A percentile compares a stretch with the other conserved stretches of the same genome.
Conservation (phyloP, 2,329 filamentous ascomycete genomes). For the Mariannaea sp. region DNA sequence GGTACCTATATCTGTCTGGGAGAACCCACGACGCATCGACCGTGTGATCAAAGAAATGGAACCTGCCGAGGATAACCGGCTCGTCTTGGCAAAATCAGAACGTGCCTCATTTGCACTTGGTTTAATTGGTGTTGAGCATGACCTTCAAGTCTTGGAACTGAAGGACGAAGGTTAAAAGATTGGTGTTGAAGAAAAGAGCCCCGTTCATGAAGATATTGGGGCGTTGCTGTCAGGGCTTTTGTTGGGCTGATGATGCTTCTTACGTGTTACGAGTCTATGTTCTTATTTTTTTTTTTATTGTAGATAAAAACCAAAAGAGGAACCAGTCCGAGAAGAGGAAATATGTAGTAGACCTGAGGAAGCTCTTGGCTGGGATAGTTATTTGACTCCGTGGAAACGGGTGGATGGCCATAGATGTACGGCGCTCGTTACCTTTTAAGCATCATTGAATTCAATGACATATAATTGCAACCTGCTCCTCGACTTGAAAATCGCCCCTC, state of each 20-base stretch:
- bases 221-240: too few relatives aligned
- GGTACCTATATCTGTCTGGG: conserved; percentile 51
- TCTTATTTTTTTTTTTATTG: neutral
- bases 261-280: conserved; percentile 13
- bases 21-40: conserved; percentile 56
- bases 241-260: neutral
- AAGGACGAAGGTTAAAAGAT: conserved; percentile 44
- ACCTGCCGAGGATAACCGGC: conserved; percentile 46
- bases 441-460: conserved; percentile 39
- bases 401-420: conserved; percentile 10
- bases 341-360: neutral
- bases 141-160: conserved; percentile 68
- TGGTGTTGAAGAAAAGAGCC: neutral
- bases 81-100: conserved; percentile 67
- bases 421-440: conserved; percentile 21
- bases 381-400: too few relatives aligned
- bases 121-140: conserved; percentile 75
- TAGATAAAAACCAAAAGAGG: neutral
- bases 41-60: conserved; percentile 55
- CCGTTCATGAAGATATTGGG: neutral
- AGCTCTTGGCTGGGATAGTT: too few relatives aligned
- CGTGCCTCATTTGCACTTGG: conserved; percentile 78
- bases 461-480: conserved; percentile 27
- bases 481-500: conserved; percentile 5
- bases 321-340: neutral